Conservation (phyloP, 2,329 filamentous ascomycete genomes). For the Colletotrichum sp. region DNA sequence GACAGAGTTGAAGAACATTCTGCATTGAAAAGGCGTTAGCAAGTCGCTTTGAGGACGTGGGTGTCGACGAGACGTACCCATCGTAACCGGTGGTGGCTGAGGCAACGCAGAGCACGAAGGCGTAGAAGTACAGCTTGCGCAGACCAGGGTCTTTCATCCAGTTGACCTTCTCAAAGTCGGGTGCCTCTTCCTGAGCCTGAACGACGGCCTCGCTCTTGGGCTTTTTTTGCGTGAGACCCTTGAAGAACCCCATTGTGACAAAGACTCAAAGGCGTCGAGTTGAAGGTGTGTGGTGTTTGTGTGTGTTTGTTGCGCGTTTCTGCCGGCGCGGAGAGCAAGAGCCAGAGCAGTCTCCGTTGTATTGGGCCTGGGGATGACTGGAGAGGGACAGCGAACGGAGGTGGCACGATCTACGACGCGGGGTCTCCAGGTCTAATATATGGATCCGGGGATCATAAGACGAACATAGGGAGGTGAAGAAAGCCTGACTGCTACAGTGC, state of each 20-base stretch:
- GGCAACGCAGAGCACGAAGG: slow-evolving; percentile 55
- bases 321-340: not conserved
- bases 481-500: not conserved
- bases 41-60: not conserved
- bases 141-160: slow-evolving; percentile 62
- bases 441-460: slow-evolving; percentile 9
- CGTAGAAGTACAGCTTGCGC: slow-evolving; percentile 60
- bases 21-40: slow-evolving; percentile 22
- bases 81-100: slow-evolving; percentile 64
- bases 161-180: slow-evolving; percentile 53
- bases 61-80: slow-evolving; percentile 43
- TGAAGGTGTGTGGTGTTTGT: not conserved
- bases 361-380: not conserved
- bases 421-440: slow-evolving; percentile 17
- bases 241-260: slow-evolving; percentile 13
- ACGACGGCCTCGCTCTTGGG: slow-evolving; percentile 6
- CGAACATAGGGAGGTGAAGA: not conserved
- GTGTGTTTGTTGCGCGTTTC: not conserved
- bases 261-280: not conserved
- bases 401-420: not conserved
- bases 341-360: slow-evolving; percentile 1
- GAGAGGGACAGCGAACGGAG: not conserved
- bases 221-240: slow-evolving; percentile 18
- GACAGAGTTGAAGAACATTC: slow-evolving; percentile 50
- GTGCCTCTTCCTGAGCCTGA: slow-evolving; percentile 51